A percentile compares a stretch with the other conserved stretches of the same genome.
phyloP scores from a whole-genome alignment of 2,329 filamentous ascomycete species.

The Cadophora luteo-olivacea region DNA sequence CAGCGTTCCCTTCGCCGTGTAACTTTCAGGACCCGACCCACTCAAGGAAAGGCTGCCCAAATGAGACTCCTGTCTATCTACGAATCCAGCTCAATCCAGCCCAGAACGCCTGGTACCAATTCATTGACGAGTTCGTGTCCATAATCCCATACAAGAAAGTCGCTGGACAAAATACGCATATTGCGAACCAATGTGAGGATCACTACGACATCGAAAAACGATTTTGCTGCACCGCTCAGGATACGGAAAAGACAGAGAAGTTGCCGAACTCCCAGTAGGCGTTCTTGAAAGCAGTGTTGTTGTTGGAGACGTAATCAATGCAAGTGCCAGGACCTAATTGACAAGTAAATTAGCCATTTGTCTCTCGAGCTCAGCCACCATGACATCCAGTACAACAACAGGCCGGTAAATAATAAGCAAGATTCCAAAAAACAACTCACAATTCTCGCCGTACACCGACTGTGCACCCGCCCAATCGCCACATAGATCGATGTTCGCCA shows the following conservation, averaged over 20 bases:
- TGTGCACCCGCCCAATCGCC: slow-evolving; percentile 81
- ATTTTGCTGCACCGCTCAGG: not conserved
- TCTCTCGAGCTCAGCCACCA: not conserved
- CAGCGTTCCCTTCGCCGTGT: not conserved
- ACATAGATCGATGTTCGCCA: slow-evolving; percentile 86
- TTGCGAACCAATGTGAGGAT: no score
- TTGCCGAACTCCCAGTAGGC: slow-evolving; percentile 43
- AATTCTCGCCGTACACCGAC: slow-evolving; percentile 39
- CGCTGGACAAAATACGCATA: no score
- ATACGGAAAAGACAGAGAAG: slow-evolving; percentile 37
- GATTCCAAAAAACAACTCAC: slow-evolving; percentile 26
- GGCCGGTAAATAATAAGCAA: no score
- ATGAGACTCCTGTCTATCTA: not conserved
- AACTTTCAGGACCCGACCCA: no score
- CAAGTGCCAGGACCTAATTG: slow-evolving; percentile 37
- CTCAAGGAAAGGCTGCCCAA: not conserved
- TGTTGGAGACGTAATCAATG: slow-evolving; percentile 40
- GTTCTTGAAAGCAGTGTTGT: slow-evolving; percentile 40
- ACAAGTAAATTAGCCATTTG: not conserved
- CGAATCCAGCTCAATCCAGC: not conserved
- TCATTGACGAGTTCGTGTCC: not conserved
- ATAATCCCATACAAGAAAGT: not conserved
- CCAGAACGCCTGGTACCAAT: not conserved
- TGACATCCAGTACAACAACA: not conserved
- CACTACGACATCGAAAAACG: not conserved